Base-by-base conservation (phyloP, 345 rosid species). In the Citrus mangshanensis region DNA sequence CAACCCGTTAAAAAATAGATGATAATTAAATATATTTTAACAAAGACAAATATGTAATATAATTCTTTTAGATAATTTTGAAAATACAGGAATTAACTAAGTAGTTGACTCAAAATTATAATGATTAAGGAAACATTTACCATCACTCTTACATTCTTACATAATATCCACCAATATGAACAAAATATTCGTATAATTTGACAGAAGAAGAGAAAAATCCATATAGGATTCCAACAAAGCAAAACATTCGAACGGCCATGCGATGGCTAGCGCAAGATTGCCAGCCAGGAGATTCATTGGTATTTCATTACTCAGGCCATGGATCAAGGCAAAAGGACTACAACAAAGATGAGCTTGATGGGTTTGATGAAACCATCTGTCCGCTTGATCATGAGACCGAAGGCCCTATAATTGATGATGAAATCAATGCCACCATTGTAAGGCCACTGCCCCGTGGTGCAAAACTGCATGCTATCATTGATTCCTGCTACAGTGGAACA, bases 281-380 rank as follows among this genome's bases (percentile, higher is more conserved):
- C 77, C 83, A 82, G 73, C 62, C 93, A 7, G 93, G 93, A 27
- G 98, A 95, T 88, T 93, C 98, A 1, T 82, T 93, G 56, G 89
- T 95, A 86, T 91, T 93, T 71, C 89, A 91, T 83, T 95, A 78
- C 89, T 95, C 98, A 0, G 97, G 98, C 24, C 98, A 93, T 76
- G 97, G 98, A 12, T 68, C 89, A 22, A 80, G 80, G 79, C 90
- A 91, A 58, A 70, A 38, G 1, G 93, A 95, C 75, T 76, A 61
- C 72, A 79, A 83, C 65, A 79, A 70, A 27, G 96, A 94, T 22
- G 95, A 95, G 87, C 24, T 83, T 1, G 95, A 95, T 21, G 98
- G 98, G 19, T 86, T 78, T 21, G 95, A 91, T 10, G 95, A 95
- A 80, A 81, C 93, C 2, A 67, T 95, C 46, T 83, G 90, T 81